Base-by-base conservation (phyloP, 1,139 yeast genomes). In the Lodderomyces jiufengensis region DNA sequence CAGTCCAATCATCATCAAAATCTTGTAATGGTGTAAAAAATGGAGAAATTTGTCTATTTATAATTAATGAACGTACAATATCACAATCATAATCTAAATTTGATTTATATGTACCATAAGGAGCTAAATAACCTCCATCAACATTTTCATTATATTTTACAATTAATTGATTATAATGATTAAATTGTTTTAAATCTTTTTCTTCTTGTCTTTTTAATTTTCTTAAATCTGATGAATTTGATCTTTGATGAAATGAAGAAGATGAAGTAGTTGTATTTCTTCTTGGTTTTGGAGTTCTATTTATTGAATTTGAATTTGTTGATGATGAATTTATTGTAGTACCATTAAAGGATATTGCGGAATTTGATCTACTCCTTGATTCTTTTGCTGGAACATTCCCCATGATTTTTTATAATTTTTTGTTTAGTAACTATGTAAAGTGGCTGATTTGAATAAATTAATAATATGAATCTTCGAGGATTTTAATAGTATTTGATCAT, bases 11-110 rank as follows among this genome's bases (percentile, higher is more conserved):
- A n/a, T 71, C 77, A 41, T 84, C 81, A 52, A 73, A 85, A 51
- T 87, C 96, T 50, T 85, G 87, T 36, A 92, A 64, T 0, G 97
- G 97, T 3, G 90, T 84, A 55, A 77, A 92, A 56, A 92, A 92
- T 1, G 98, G 97, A 0, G 97, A 90, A 32, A 92, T 52, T 46
- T 72, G 73, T 30, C 98, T 73, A 31, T 51, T 49, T 4, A 59
- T 48, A 15, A 90, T 84, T 27, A 85, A 62, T 18, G 64, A 71
- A 32, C 86, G 74, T 8, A 90, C 96, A 2, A 82, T 67, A 25
- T 76, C 76, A 11, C 84, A 75, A 51, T 82, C 76, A 60, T 78
- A 92, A 55, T 85, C 95, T 43, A 85, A 70, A 38, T 83, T 78
- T 41, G 82, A 70, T 46, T 73, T 76, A 58, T 90, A 90, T 23